These are phyloP conservation scores for Phialophora tarda DNA, from an alignment of 2,329 filamentous ascomycete genomes.

Conservation along the genomic window DNA sequence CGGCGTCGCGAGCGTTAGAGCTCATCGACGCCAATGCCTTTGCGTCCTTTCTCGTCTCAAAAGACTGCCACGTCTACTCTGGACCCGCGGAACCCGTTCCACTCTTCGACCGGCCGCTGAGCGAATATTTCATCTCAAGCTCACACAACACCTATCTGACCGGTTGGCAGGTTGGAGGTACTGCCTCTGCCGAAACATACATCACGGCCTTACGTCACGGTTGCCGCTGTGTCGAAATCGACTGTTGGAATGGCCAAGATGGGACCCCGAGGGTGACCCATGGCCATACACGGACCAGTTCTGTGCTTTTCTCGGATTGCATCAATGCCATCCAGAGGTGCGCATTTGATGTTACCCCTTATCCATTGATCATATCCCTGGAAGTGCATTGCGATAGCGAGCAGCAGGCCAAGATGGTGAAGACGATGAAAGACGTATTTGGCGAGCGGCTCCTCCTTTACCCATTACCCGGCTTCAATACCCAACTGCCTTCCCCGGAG, in stretches of 20 bases:
- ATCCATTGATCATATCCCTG: slow-evolving; percentile 90
- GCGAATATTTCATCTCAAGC: slow-evolving; percentile 97
- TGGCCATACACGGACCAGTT: slow-evolving; percentile 84
- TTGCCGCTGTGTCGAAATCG: slow-evolving; percentile 94
- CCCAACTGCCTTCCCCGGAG: slow-evolving; percentile 80
- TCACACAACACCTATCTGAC: slow-evolving; percentile 98
- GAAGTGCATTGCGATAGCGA: slow-evolving; percentile 88
- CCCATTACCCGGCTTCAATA: slow-evolving; percentile 70
- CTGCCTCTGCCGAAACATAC: slow-evolving; percentile 94
- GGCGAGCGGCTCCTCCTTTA: slow-evolving; percentile 78
- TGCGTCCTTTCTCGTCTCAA: slow-evolving; percentile 75
- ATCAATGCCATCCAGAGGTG: slow-evolving; percentile 94
- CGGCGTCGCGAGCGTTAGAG: slow-evolving; percentile 12
- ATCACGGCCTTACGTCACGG: slow-evolving; percentile 85
- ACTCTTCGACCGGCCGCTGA: slow-evolving; percentile 79
- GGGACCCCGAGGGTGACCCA: slow-evolving; percentile 89
- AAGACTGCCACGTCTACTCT: slow-evolving; percentile 71
- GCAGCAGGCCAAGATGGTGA: slow-evolving; percentile 87
- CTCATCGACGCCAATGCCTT: slow-evolving; percentile 79
- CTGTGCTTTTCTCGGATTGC: slow-evolving; percentile 87
- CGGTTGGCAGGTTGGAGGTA: slow-evolving; percentile 85
- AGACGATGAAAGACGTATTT: slow-evolving; percentile 85
- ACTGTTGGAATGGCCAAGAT: slow-evolving; percentile 94
- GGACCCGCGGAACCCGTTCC: slow-evolving; percentile 63
- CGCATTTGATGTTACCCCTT: slow-evolving; percentile 84